Evolutionary conservation across 257 asterid species (phyloP), one percentile per base, ranked within the genome.

Genomic region (Primulina huaijiensis): DNA sequence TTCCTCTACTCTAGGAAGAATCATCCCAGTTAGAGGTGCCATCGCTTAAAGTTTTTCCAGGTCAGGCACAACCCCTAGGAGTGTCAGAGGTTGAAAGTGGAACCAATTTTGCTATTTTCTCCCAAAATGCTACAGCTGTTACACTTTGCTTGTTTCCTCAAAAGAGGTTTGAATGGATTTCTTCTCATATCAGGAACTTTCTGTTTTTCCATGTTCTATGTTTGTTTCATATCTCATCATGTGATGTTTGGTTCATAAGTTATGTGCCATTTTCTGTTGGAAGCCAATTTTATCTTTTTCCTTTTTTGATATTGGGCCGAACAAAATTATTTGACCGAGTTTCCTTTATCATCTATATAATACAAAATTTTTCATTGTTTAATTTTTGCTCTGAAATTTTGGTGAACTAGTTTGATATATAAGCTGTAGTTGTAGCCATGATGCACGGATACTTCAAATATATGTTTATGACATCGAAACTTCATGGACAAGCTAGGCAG

Each of bases 31-130:
- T 69, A 64, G 92, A 83, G 74, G 57, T 69, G 68, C 78, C 84
- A 27, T 38, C 70, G 35, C 75, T 79, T 70, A 82, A 84, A 65
- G 83, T 83, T 81, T 80, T 78, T 27, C 92, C 91, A 29, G 99
- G 99, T 74, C 90, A 81, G 78, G 90, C 92, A 37, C 89, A 85
- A 76, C 99, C 96, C 53, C 71, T 93, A 53, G 99, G 99, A 77
- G 97, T 85, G 76, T 93, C 89, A 2, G 85, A 83, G 78, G 85
- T 82, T 70, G 96, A 90, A 82, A 79, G 30, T 76, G 97, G 99
- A 63, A 82, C 71, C 74, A 93, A 93, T 80, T 93, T 93, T 79
- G 95, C 99, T 7, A 84, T 93, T 72, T 93, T 87, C 79, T 87
- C 99, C 46, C 90, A 82, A 80, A 88, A 91, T 91, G 96, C 96